Conservation (phyloP, 495 filamentous ascomycete species). For the Cenococcum geophilum region DNA sequence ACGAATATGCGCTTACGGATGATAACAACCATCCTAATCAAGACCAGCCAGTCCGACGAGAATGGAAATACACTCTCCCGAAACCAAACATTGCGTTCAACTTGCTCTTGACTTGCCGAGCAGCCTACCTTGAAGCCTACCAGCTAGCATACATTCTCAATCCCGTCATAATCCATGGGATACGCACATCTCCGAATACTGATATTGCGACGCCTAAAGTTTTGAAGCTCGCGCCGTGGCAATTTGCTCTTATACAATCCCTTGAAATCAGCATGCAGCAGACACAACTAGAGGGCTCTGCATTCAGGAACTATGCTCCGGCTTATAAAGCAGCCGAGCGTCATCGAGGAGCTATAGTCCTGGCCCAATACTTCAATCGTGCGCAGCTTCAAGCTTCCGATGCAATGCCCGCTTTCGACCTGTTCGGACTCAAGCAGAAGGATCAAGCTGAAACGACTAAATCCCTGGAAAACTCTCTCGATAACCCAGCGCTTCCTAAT, state of each 20-base stretch:
- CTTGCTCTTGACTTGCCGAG: constrained; percentile 20
- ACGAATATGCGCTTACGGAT: constrained; percentile 7
- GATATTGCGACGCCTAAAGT: constrained; percentile 7
- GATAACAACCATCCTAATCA: not conserved
- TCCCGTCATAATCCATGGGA: constrained; percentile 14
- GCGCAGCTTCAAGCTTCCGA: not conserved
- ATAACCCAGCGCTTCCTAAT: too few relatives aligned
- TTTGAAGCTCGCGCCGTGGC: constrained; percentile 13
- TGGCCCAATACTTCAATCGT: constrained; percentile 11
- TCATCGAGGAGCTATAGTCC: constrained; percentile 8
- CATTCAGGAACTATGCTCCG: constrained; percentile 1
- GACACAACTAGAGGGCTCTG: constrained; percentile 10
- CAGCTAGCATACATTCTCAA: constrained; percentile 20
- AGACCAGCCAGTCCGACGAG: not conserved
- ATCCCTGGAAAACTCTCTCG: too few relatives aligned
- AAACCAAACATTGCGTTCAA: constrained; percentile 14
- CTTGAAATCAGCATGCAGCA: constrained; percentile 26
- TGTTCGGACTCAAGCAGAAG: constrained; percentile 1
- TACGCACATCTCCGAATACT: not conserved
- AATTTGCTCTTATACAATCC: constrained; percentile 21
- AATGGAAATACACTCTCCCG: not conserved
- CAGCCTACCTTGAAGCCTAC: constrained; percentile 23
- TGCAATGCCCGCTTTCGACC: not conserved
- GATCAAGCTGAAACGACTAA: too few relatives aligned
- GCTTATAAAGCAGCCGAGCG: constrained; percentile 2